Conservation (phyloP, 768 basidiomycete species). For the Guyanaporus albipodus region DNA sequence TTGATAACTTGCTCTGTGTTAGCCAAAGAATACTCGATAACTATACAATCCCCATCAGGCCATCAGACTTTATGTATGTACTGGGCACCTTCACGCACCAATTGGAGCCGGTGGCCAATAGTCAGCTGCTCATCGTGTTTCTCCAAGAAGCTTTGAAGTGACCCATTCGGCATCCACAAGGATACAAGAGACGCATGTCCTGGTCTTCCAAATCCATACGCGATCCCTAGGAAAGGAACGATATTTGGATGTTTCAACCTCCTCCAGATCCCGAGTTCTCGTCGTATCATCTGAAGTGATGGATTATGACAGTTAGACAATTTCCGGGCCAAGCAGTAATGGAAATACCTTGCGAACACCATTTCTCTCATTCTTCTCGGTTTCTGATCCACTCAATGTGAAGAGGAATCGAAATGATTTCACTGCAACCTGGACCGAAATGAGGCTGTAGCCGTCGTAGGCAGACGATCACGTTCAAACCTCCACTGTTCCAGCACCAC, state of each 20-base stretch:
- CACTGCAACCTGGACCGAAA: background rate
- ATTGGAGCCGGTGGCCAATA: background rate
- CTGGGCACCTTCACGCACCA: background rate
- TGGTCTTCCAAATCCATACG: conserved; percentile 22
- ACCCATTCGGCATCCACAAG: conserved; percentile 2
- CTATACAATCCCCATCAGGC: too few relatives aligned
- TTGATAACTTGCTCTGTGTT: conserved; percentile 3
- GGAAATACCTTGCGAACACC: background rate
- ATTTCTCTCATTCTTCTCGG: background rate
- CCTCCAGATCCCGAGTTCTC: conserved; percentile 2
- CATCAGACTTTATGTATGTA: too few relatives aligned
- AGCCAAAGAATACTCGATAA: conserved; percentile 20
- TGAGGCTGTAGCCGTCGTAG: background rate
- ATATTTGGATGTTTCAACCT: background rate
- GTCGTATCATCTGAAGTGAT: background rate
- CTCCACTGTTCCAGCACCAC: background rate
- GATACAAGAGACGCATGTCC: background rate
- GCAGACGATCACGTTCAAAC: background rate
- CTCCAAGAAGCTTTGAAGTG: background rate
- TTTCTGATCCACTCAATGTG: background rate
- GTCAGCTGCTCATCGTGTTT: background rate
- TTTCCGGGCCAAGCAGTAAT: background rate
- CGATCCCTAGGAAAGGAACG: conserved; percentile 11
- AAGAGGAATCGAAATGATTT: conserved; percentile 1
- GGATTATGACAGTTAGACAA: background rate